A percentile compares a stretch with the other conserved stretches of the same genome.
Evolutionary conservation across 495 filamentous ascomycete species (phyloP).

Genomic region (Thermochaetoides thermophila): DNA sequence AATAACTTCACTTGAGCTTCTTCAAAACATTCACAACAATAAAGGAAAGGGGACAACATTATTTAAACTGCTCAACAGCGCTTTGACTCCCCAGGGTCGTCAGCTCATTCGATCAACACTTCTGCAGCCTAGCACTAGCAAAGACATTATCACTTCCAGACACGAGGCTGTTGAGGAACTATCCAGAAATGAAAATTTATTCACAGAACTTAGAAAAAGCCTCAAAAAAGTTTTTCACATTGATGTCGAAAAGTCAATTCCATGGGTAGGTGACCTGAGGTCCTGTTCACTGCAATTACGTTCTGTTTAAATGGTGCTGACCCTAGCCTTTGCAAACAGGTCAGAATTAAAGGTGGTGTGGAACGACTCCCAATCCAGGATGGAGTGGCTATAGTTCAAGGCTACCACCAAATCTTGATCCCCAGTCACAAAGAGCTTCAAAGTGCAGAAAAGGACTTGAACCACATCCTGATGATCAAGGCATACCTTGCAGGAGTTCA

Average conservation of each 20-base stretch:
- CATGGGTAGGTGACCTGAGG: constrained; percentile 11
- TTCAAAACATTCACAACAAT: constrained; percentile 67
- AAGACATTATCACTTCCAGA: constrained; percentile 42
- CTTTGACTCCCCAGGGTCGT: constrained; percentile 74
- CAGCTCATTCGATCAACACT: constrained; percentile 68
- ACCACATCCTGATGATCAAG: constrained; percentile 21
- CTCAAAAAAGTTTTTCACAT: constrained; percentile 10
- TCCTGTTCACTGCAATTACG: no score
- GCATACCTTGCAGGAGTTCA: constrained; percentile 56
- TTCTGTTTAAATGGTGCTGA: no score
- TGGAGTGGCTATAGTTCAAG: constrained; percentile 9
- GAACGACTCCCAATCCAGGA: constrained; percentile 4
- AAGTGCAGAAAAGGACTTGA: constrained; percentile 13
- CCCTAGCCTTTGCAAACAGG: neutral
- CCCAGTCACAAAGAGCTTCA: constrained; percentile 26
- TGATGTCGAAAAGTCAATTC: constrained; percentile 11
- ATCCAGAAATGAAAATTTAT: constrained; percentile 73
- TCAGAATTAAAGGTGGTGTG: neutral
- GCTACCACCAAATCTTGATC: constrained; percentile 29
- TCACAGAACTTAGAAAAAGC: constrained; percentile 58
- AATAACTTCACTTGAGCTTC: constrained; percentile 69
- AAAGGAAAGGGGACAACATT: constrained; percentile 60
- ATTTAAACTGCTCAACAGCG: constrained; percentile 73
- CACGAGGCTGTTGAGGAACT: constrained; percentile 80
- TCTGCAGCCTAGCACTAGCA: constrained; percentile 75